Conservation (phyloP, 192 early-diverging fungal genomes). For the Rhizoclosmatium globosum region DNA sequence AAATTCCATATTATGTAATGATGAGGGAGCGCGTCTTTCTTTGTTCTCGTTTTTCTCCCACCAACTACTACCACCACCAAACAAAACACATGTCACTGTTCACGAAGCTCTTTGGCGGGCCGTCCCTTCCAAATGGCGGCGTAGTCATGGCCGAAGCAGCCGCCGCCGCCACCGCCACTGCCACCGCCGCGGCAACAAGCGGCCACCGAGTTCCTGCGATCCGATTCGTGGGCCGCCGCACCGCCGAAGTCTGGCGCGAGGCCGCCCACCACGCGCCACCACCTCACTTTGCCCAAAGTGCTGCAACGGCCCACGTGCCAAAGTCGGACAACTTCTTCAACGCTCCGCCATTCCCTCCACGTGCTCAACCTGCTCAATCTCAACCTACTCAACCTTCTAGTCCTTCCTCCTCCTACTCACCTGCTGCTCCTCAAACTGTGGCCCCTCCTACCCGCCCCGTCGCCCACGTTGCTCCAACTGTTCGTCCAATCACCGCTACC, state of each 20-base stretch:
- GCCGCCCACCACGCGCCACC: neutral
- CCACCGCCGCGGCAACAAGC: neutral
- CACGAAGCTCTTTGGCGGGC: conserved; percentile 10
- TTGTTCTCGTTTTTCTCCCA: no score
- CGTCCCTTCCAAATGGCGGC: neutral
- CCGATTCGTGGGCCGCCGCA: conserved; percentile 23
- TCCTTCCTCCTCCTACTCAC: neutral
- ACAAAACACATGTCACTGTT: neutral
- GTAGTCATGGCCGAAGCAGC: conserved; percentile 1
- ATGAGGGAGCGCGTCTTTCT: no score
- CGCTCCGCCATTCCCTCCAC: neutral
- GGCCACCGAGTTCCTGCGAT: conserved; percentile 17
- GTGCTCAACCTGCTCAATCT: neutral
- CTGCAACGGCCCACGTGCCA: neutral
- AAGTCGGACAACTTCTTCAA: neutral
- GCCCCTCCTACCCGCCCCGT: neutral
- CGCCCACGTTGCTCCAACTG: neutral
- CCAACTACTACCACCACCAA: no score
- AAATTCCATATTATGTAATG: no score
- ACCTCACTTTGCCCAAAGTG: neutral
- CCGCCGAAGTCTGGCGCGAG: conserved; percentile 3
- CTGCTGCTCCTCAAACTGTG: neutral
- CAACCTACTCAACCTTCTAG: neutral
- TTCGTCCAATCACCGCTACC: neutral
- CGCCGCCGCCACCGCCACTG: neutral